phyloP scores from a whole-genome alignment of 208 protist genomes.

The Leishmania aethiopica region DNA sequence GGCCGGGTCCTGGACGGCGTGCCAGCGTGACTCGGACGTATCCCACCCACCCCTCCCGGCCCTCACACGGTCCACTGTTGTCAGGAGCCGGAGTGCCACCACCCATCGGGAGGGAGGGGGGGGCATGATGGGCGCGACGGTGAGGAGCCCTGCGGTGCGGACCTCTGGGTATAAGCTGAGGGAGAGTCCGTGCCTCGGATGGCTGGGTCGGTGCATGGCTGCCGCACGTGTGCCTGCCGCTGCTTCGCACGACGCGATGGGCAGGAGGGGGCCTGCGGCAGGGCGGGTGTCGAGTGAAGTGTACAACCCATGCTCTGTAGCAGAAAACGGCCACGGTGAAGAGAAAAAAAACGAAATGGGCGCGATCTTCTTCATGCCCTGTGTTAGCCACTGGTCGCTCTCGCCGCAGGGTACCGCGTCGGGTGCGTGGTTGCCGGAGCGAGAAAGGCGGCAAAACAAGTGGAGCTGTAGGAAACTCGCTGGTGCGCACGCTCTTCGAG shows the following conservation, averaged over 20 bases:
- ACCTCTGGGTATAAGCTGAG: no score
- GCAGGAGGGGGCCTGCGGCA: not conserved
- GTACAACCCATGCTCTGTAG: not conserved
- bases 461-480: not conserved
- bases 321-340: not conserved
- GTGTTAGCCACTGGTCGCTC: not conserved
- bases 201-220: not conserved
- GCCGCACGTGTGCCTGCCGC: no score
- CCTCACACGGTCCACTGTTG: not conserved
- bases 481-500: not conserved
- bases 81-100: no score
- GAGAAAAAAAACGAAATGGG: not conserved
- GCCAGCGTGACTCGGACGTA: no score
- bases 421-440: not conserved
- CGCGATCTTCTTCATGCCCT: not conserved
- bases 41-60: no score
- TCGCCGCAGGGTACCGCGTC: no score
- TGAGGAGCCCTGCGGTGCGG: not conserved
- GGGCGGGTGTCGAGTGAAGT: not conserved
- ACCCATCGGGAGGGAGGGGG: not conserved
- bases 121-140: no score
- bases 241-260: not conserved
- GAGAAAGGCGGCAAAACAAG: not conserved
- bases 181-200: not conserved
- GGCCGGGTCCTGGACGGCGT: no score